Conservation (phyloP, 768 basidiomycete genomes). For the Suillus hirtellus region DNA sequence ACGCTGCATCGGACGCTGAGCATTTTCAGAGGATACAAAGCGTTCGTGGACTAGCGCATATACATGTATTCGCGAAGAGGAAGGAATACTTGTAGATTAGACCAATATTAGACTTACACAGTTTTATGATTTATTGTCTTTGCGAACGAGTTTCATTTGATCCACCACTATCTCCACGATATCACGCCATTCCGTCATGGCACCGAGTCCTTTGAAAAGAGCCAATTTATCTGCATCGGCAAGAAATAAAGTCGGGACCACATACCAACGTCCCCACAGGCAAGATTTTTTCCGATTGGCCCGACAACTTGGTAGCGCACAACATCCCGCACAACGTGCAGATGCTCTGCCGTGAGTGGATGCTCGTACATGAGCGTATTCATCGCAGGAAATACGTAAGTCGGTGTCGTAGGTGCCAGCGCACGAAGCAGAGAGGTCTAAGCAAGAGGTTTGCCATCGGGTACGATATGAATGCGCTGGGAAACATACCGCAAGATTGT, state of each 20-base stretch:
- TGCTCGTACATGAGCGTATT: constrained; percentile 98
- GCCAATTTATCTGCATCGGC: neutral
- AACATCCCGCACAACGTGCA: constrained; percentile 71
- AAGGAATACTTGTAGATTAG: constrained; percentile 32
- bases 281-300: constrained; percentile 84
- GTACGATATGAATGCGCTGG: neutral
- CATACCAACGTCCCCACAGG: constrained; percentile 91
- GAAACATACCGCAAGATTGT: constrained; percentile 72
- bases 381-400: constrained; percentile 96
- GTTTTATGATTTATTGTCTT: neutral
- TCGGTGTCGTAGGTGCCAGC: constrained; percentile 79
- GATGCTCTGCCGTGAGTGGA: constrained; percentile 84
- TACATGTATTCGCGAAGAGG: constrained; percentile 78
- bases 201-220: neutral
- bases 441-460: neutral
- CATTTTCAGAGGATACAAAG: constrained; percentile 71
- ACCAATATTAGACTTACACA: neutral
- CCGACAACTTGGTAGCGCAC: constrained; percentile 82
- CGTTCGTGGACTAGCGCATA: constrained; percentile 76
- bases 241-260: constrained; percentile 5
- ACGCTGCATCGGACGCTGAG: neutral
- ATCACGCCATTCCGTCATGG: constrained; percentile 93
- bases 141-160: constrained; percentile 31
- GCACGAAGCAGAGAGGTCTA: constrained; percentile 85
- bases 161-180: constrained; percentile 76